Evolutionary conservation across 106 monocot species (phyloP).

Genomic region (Triglochin maritima): DNA sequence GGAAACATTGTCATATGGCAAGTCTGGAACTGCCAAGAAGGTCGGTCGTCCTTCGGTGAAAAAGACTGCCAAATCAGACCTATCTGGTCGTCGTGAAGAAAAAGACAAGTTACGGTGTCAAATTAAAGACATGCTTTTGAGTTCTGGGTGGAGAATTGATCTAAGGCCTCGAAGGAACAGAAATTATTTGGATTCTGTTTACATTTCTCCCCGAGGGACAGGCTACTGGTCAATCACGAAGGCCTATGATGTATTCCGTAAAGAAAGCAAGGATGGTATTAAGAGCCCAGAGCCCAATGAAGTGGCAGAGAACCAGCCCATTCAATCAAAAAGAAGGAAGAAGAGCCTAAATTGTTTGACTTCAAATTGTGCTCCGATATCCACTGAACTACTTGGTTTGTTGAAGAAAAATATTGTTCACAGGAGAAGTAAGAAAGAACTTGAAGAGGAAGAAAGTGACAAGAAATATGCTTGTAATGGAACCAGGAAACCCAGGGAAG

Average conservation of each 20-base stretch:
- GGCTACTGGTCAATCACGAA: slow-evolving; percentile 79
- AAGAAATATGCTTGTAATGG: too few relatives aligned
- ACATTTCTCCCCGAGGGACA: slow-evolving; percentile 50
- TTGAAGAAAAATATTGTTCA: slow-evolving; percentile 36
- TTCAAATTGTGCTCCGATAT: slow-evolving; percentile 15
- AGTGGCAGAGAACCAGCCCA: not conserved
- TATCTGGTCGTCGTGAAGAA: slow-evolving; percentile 13
- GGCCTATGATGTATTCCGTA: slow-evolving; percentile 42
- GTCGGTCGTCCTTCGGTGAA: not conserved
- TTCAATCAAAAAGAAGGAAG: too few relatives aligned
- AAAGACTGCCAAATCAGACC: not conserved
- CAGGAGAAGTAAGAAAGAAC: slow-evolving; percentile 21
- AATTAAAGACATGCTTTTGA: slow-evolving; percentile 45
- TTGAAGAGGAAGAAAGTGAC: not conserved
- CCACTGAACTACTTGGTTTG: slow-evolving; percentile 27
- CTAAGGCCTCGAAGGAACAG: slow-evolving; percentile 47
- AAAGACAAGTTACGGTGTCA: slow-evolving; percentile 42
- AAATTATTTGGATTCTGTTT: slow-evolving; percentile 53
- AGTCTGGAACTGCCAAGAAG: too few relatives aligned
- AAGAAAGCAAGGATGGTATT: not conserved
- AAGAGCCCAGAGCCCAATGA: not conserved
- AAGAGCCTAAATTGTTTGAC: slow-evolving; percentile 1
- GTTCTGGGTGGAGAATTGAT: slow-evolving; percentile 77
- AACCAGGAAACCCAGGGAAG: not conserved
- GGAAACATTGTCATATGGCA: too few relatives aligned